phyloP scores from a whole-genome alignment of 768 basidiomycete genomes.

The Boletus pseudopeckii region DNA sequence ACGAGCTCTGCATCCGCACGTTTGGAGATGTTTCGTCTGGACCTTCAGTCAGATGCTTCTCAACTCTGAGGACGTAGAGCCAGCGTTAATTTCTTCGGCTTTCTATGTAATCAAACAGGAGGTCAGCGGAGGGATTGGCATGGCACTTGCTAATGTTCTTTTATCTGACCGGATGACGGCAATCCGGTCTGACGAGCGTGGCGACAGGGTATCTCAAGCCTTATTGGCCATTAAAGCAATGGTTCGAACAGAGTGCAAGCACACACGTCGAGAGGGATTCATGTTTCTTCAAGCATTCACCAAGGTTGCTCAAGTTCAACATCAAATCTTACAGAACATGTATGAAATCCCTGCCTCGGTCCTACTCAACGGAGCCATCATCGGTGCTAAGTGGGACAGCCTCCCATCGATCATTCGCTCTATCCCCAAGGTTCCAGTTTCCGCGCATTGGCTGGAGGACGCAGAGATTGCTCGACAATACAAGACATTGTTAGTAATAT shows the following conservation, averaged over 20 bases:
- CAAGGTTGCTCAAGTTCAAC: conserved; percentile 16
- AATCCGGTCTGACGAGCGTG: conserved; percentile 7
- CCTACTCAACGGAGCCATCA: conserved; percentile 47
- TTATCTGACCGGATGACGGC: conserved; percentile 21
- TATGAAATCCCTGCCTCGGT: conserved; percentile 28
- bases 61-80: conserved; percentile 14
- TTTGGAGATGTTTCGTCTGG: conserved; percentile 60
- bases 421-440: conserved; percentile 22
- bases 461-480: conserved; percentile 39
- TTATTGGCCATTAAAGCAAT: conserved; percentile 40
- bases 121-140: conserved; percentile 41
- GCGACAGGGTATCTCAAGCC: conserved; percentile 31
- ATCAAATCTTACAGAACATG: conserved; percentile 1
- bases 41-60: conserved; percentile 43
- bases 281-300: conserved; percentile 37
- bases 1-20: conserved; percentile 38
- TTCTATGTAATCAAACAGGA: conserved; percentile 48
- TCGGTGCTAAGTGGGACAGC: conserved; percentile 25
- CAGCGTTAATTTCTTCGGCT: conserved; percentile 33
- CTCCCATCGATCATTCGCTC: conserved; percentile 29
- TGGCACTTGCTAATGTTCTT: conserved; percentile 39
- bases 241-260: conserved; percentile 25
- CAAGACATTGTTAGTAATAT: conserved; percentile 37
- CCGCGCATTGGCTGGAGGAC: conserved; percentile 35
- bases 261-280: conserved; percentile 33